Base-by-base conservation (phyloP, 495 filamentous ascomycete species). In the Aspergillus affinis region DNA sequence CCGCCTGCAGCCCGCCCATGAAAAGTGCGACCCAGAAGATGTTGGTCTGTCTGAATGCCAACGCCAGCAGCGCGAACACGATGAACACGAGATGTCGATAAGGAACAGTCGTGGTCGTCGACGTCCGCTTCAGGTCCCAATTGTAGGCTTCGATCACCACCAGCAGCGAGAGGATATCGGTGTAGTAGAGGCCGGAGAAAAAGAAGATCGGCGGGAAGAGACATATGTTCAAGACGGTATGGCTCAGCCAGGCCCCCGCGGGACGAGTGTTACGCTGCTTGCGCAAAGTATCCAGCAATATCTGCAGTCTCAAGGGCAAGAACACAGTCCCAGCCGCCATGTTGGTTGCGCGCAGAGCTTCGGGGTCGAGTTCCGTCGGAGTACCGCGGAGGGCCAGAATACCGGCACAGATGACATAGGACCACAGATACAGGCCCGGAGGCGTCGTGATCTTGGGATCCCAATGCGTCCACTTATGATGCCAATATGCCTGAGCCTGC, bases 361-460 rank as follows among this genome's bases (percentile, higher is more conserved):
- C 66, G n/a, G 72, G 64, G 45, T 63, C 68, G 54, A 81, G 69
- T 51, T 78, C 60, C n/a, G 64, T 71, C 54, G 76, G 75, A 52
- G 71, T 71, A 13, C 73, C 76, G 53, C 73, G 73, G 51, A 78
- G 69, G 41, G 67, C 60, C 17, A 75, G 60, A 17, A 71, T 49
- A 19, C 54, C 53, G 12, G 72, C 70, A 62, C 76, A 80, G 12
- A 78, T 61, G 3, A 69, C 27, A 66, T 81, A 82, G 41, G 85
- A 81, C 65, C 84, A 79, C 13, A 84, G 78, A 65, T 81, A 97
- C 77, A 98, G 79, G 19, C 93, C 95, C 7, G 94, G 92, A 2
- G 94, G 94, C 2, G 94, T 98, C 9, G 94, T 98, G 61, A 98
- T 91, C 68, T 97, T 98, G 15, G 91, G 89, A 73, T 98, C 93